Percentiles rank a stretch among this genome's conserved stretches.
These are phyloP conservation scores for Neospermospora avenae DNA, from an alignment of 2,329 filamentous ascomycete genomes.

Conservation along the genomic window DNA sequence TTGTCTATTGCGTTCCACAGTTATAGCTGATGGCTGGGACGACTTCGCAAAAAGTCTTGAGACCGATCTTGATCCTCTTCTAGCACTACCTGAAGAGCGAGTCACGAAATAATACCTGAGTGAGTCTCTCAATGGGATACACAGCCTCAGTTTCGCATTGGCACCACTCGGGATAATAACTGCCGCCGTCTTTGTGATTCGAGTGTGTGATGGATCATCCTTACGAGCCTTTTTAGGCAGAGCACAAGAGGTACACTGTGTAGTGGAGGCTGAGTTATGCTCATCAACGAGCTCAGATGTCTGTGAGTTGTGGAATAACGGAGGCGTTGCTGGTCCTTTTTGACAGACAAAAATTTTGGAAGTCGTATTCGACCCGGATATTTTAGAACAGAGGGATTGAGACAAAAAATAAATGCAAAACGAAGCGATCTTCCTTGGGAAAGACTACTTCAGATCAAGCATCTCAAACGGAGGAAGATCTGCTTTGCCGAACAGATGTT, in stretches of 20 bases:
- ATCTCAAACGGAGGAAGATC: too few species aligned
- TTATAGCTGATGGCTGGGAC: neutral
- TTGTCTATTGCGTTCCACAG: neutral
- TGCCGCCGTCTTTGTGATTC: neutral
- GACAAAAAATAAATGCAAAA: too few species aligned
- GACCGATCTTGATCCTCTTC: neutral
- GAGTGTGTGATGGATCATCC: neutral
- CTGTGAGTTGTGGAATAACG: neutral
- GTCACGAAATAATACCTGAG: neutral
- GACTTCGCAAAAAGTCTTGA: neutral
- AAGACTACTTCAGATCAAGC: too few species aligned
- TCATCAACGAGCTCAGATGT: neutral
- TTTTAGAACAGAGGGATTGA: too few species aligned
- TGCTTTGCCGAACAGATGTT: too few species aligned
- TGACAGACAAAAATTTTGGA: neutral
- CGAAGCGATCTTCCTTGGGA: too few species aligned
- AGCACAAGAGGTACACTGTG: neutral
- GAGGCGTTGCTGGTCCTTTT: neutral
- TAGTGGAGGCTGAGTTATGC: neutral
- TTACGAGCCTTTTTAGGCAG: neutral
- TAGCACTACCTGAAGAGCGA: neutral
- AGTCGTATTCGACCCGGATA: neutral
- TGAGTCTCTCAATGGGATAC: neutral
- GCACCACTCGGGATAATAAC: neutral
- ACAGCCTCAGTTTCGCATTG: neutral